Evolutionary conservation across 108 stramenopile genomes (phyloP), one percentile per base, ranked within the genome.

Genomic region (Skeletonema potamos): DNA sequence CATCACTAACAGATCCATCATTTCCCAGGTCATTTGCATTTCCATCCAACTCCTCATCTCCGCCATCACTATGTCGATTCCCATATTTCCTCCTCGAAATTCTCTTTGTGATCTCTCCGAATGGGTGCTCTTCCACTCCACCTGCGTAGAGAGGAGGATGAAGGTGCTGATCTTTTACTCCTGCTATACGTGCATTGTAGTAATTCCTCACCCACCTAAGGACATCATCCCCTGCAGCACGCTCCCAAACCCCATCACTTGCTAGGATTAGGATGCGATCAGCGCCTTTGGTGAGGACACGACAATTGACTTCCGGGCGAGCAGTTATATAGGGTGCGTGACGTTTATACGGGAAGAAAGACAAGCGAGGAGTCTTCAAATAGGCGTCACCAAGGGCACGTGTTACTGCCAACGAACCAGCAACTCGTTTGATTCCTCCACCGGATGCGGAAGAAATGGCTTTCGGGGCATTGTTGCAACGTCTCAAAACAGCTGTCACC

Each of bases 201-300:
- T 86, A 90, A 51, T 86, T 90, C 43, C 90, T 22, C 7, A 89
- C 85, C 89, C 91, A 92, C 7, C 84, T 73, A 33, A 90, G 54
- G 7, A 88, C 80, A 66, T 89, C 89, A 57, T 91, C 87, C 8
- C 89, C 91, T 59, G 78, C 74, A 3, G 86, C 84, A 24, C 89
- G 85, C 70, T 95, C 94, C 91, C 91, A 95, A 9, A 95, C 90
- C 9, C 94, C 94, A 74, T 95, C 94, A 26, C 88, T 89, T 6
- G 90, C 89, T 58, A 95, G 76, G 26, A 91, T 85, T 27, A 95
- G 70, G 17, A 95, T 85, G 56, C 89, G 85, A 71, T 95, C 91
- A 22, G 70, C 76, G 36, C 76, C 75, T 48, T 87, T 87, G 17
- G 82, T 79, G 12, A 93, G 69, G n/a, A 87, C 76, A 26, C 89